phyloP scores from a whole-genome alignment of 2,329 filamentous ascomycete genomes.

The Monosporascus cannonballus region DNA sequence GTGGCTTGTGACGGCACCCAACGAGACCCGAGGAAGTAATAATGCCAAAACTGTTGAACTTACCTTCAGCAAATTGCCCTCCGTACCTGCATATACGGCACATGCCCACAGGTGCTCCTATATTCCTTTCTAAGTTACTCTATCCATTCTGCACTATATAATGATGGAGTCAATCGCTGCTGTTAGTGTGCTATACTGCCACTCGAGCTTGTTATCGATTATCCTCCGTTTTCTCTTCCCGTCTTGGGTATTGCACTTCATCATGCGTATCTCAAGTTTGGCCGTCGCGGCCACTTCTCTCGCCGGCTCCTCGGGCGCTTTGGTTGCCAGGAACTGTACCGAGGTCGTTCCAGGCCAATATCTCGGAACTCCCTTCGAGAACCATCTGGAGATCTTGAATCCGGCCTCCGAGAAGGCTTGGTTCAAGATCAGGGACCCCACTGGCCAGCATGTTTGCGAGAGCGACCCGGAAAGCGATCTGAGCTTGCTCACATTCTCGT shows the following conservation, averaged over 20 bases:
- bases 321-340: not conserved
- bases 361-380: constrained; percentile 1
- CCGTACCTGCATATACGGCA: not conserved
- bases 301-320: not conserved
- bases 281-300: not conserved
- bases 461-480: not conserved
- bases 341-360: constrained; percentile 1
- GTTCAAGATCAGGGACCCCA: constrained; percentile 4
- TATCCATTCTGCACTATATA: not conserved
- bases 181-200: not conserved
- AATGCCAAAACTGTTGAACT: not conserved
- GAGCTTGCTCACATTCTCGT: constrained; percentile 2
- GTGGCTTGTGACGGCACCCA: not conserved
- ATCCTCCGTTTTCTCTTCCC: not conserved
- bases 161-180: not conserved
- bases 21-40: not conserved
- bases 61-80: not conserved
- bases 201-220: not conserved
- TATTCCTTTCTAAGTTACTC: no score
- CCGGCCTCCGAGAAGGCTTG: not conserved
- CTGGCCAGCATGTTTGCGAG: constrained; percentile 2
- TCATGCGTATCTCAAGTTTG: not conserved
- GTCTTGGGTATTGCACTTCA: not conserved
- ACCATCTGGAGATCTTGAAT: not conserved
- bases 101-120: not conserved